Evolutionary conservation across 768 basidiomycete species (phyloP).

Genomic region (Podaxis rugospora): DNA sequence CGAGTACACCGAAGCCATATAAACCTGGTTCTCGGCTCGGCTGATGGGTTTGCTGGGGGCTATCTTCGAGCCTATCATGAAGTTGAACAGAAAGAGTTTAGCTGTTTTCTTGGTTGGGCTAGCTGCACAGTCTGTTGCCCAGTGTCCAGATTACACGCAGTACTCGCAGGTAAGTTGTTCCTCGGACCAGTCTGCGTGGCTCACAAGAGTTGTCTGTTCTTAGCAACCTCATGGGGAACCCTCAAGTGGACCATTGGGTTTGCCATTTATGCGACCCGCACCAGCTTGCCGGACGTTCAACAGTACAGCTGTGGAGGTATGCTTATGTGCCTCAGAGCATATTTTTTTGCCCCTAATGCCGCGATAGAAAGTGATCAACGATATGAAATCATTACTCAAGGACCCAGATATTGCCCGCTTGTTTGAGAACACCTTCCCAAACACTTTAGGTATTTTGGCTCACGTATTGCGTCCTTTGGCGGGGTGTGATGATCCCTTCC

Average conservation of each 20-base stretch:
- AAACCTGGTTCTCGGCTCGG: background rate
- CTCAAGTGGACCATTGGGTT: conserved; percentile 54
- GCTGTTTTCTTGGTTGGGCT: conserved; percentile 21
- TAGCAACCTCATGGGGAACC: conserved; percentile 57
- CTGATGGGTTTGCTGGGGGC: background rate
- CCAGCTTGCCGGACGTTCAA: conserved; percentile 73
- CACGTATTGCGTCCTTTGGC: background rate
- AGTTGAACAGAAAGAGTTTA: conserved; percentile 15
- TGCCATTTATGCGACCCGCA: conserved; percentile 72
- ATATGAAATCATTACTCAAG: conserved; percentile 68
- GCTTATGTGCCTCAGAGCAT: background rate
- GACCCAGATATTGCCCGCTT: conserved; percentile 75
- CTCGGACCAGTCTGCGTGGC: background rate
- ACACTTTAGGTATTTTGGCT: conserved; percentile 56
- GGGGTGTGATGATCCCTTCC: background rate
- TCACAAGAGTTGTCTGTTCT: conserved; percentile 1
- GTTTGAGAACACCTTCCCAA: conserved; percentile 82
- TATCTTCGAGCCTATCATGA: conserved; percentile 13
- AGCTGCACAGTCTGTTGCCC: conserved; percentile 24
- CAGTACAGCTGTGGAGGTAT: conserved; percentile 69
- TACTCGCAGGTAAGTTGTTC: conserved; percentile 45
- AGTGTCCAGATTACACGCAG: conserved; percentile 59
- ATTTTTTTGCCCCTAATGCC: background rate
- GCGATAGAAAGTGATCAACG: conserved; percentile 61
- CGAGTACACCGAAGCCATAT: conserved; percentile 1